Conservation (phyloP, 192 early-diverging fungal genomes). For the Coemansia sp. region DNA sequence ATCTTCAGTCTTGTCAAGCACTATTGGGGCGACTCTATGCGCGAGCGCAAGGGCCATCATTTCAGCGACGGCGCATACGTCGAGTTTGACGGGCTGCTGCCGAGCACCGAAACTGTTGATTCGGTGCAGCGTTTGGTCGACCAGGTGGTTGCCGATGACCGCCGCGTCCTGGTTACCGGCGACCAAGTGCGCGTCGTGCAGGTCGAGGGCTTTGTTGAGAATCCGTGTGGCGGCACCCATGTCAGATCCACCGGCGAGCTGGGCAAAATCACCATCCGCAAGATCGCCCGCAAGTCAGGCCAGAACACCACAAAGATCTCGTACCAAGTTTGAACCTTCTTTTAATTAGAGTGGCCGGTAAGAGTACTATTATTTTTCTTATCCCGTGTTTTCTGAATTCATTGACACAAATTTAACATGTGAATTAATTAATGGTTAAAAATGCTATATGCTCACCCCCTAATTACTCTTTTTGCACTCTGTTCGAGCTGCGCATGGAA, state of each 20-base stretch:
- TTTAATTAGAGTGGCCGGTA: too few relatives aligned
- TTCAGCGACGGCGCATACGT: slow-evolving; percentile 30
- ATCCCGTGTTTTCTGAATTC: too few relatives aligned
- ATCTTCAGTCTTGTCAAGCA: slow-evolving; percentile 22
- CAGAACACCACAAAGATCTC: slow-evolving; percentile 23
- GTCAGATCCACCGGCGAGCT: slow-evolving; percentile 13
- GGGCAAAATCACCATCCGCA: slow-evolving; percentile 9
- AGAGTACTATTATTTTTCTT: too few relatives aligned
- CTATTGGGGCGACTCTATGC: slow-evolving; percentile 10
- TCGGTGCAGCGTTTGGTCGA: slow-evolving; percentile 7
- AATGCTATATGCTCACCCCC: too few relatives aligned
- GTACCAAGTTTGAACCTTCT: too few relatives aligned
- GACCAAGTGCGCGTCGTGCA: not conserved
- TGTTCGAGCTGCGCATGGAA: too few relatives aligned
- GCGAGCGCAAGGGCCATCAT: slow-evolving; percentile 25
- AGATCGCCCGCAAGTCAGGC: slow-evolving; percentile 14
- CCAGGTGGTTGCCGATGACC: not conserved
- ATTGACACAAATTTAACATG: too few relatives aligned
- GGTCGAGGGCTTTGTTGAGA: slow-evolving; percentile 12
- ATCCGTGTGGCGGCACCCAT: slow-evolving; percentile 27
- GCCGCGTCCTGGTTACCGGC: not conserved
- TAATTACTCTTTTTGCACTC: too few relatives aligned
- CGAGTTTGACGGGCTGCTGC: slow-evolving; percentile 22
- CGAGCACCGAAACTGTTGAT: not conserved
- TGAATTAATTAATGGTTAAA: too few relatives aligned